phyloP scores from a whole-genome alignment of 495 filamentous ascomycete genomes.

The Penicillium soppii region DNA sequence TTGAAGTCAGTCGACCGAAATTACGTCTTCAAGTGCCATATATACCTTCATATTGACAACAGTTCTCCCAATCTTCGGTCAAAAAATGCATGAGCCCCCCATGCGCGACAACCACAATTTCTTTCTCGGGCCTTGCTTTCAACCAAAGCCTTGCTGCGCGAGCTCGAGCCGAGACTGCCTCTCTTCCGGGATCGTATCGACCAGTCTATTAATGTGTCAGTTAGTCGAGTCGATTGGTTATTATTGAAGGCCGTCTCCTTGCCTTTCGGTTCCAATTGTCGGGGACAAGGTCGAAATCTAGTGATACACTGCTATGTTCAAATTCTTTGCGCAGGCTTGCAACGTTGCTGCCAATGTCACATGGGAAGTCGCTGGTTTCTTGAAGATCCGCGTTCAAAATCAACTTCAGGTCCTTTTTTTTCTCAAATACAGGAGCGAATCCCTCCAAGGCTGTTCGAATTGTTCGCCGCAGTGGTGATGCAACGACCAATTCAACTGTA shows the following conservation, averaged over 20 bases:
- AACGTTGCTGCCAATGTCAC: slow-evolving; percentile 63
- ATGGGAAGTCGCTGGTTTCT: slow-evolving; percentile 66
- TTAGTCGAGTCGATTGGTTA: not conserved
- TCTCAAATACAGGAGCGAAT: slow-evolving; percentile 45
- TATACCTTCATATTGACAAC: slow-evolving; percentile 42
- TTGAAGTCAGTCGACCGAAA: not conserved
- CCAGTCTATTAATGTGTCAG: slow-evolving; percentile 10
- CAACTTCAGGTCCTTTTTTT: slow-evolving; percentile 27
- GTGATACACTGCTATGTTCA: slow-evolving; percentile 32
- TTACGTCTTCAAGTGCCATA: not conserved
- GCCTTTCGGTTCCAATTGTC: slow-evolving; percentile 63
- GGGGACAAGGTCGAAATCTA: slow-evolving; percentile 55
- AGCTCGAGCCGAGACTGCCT: slow-evolving; percentile 58
- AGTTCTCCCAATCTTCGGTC: slow-evolving; percentile 68
- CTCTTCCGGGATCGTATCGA: slow-evolving; percentile 50
- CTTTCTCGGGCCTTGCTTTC: slow-evolving; percentile 38
- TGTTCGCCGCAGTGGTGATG: slow-evolving; percentile 73
- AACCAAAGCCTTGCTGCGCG: slow-evolving; percentile 57
- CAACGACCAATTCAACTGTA: slow-evolving; percentile 62
- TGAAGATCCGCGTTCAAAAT: slow-evolving; percentile 70
- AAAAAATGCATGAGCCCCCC: slow-evolving; percentile 65
- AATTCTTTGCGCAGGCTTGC: slow-evolving; percentile 57
- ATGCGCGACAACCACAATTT: slow-evolving; percentile 63
- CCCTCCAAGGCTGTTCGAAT: slow-evolving; percentile 67
- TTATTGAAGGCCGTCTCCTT: not conserved